These are phyloP conservation scores for Phaeosphaeriaceae sp. DNA, from an alignment of 2,329 filamentous ascomycete species.

Conservation along the genomic window DNA sequence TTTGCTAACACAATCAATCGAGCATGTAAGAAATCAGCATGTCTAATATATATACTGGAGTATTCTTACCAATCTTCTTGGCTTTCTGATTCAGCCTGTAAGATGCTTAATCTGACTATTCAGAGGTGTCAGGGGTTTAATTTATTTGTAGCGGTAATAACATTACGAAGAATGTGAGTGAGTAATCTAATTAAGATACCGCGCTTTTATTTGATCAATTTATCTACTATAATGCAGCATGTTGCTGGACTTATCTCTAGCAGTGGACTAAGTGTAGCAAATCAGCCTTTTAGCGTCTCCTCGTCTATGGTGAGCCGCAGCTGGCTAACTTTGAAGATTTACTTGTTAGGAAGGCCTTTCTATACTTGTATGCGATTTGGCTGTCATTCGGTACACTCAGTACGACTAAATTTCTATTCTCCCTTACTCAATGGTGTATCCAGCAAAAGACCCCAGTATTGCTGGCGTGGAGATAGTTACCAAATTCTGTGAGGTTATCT, in stretches of 20 bases:
- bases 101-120: constrained; percentile 16
- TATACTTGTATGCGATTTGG: too few relatives aligned
- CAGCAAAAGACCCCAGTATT: too few relatives aligned
- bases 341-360: too few relatives aligned
- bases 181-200: not conserved
- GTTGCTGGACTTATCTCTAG: constrained; percentile 3
- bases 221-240: not conserved
- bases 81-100: constrained; percentile 5
- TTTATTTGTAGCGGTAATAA: not conserved
- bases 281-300: not conserved
- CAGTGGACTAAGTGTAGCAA: constrained; percentile 10
- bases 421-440: too few relatives aligned
- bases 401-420: too few relatives aligned
- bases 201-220: not conserved
- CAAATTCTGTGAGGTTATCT: too few relatives aligned
- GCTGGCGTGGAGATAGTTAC: too few relatives aligned
- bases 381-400: too few relatives aligned
- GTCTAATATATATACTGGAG: too few relatives aligned
- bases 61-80: constrained; percentile 7
- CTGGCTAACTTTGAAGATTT: too few relatives aligned
- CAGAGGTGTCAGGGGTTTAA: constrained; percentile 10
- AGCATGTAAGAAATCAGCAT: not conserved
- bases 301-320: not conserved
- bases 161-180: constrained; percentile 11
- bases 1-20: too few relatives aligned